phyloP scores from a whole-genome alignment of 2,329 filamentous ascomycete species.

The Corniculantispora saksenae region DNA sequence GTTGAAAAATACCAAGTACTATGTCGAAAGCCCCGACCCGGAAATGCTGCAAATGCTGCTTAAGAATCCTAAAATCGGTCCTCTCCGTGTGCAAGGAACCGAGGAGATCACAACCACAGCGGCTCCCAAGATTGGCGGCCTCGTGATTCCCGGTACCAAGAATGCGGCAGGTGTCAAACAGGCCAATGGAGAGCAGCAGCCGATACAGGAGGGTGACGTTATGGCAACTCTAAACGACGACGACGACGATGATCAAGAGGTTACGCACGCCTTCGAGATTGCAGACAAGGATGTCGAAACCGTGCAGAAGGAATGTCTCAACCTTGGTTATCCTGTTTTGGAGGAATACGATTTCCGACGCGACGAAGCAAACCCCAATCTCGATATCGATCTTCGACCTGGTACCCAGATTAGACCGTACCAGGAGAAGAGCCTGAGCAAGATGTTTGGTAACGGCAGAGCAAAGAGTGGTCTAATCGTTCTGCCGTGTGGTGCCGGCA shows the following conservation, averaged over 20 bases:
- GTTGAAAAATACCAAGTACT: conserved; percentile 91
- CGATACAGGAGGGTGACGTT: conserved; percentile 65
- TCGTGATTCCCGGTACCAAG: conserved; percentile 93
- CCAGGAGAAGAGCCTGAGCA: conserved; percentile 95
- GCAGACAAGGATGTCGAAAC: conserved; percentile 77
- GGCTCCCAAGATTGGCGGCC: conserved; percentile 80
- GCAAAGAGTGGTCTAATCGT: conserved; percentile 98
- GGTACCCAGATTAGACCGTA: conserved; percentile 90
- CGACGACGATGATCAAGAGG: conserved; percentile 82
- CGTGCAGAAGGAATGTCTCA: conserved; percentile 86
- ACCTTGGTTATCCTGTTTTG: conserved; percentile 81
- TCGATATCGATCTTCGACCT: conserved; percentile 91
- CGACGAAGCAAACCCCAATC: conserved; percentile 82
- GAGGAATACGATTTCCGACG: conserved; percentile 98
- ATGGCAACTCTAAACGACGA: conserved; percentile 76
- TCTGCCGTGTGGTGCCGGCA: conserved; percentile 91
- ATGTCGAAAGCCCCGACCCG: conserved; percentile 87
- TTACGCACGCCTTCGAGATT: conserved; percentile 93
- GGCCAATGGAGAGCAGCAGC: conserved; percentile 54
- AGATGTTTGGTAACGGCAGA: conserved; percentile 98
- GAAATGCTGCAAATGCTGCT: conserved; percentile 84
- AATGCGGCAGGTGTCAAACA: conserved; percentile 88
- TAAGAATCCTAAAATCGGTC: conserved; percentile 78
- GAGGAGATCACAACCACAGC: conserved; percentile 75
- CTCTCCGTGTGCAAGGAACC: conserved; percentile 71